Base-by-base conservation (phyloP, 2,329 filamentous ascomycete genomes). In the Fusarium albidum region DNA sequence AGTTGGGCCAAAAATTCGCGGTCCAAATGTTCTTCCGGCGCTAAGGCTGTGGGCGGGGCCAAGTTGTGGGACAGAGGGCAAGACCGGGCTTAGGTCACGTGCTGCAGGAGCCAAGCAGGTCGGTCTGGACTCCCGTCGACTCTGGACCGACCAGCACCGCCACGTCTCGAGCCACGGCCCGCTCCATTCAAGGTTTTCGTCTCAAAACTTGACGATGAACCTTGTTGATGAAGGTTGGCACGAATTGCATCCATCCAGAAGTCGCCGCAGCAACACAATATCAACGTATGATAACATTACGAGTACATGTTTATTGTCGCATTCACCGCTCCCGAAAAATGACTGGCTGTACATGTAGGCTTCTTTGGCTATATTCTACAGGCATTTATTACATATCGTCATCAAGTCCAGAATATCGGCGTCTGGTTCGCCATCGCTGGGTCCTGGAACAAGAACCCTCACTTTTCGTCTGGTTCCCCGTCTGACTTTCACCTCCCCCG, bases 1-100 rank as follows among this genome's bases (percentile, higher is more conserved):
- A 73, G 61, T 54, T 60, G 57, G 58, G 40, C 60, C 56, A 49
- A 63, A 65, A 68, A 59, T 49, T 55, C 34, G 43, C 66, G 68
- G 67, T 41, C 18, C 52, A 60, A 21, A 61, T 32, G 57, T 70
- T 70, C 48, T 66, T 70, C 69, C 69, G 68, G 44, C 37, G 42
- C 58, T 61, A 65, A 56, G 51, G 26, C 28, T 48, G 55, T 62
- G 57, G 52, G 50, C 47, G 34, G 35, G 53, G 43, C 35, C 54
- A 47, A 49, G 40, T 45, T 55, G 10, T 53, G 55, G 52, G 31
- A 27, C 44, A 50, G 18, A 60, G 57, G 57, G 57, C 56, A 56
- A 59, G 49, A 44, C 15, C 21, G 33, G n/a, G 11, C 26, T 35
- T 35, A 40, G 32, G 38, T 47, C 66, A 68, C 66, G 65, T 68